Base-by-base conservation (phyloP, 169 alveolate species). In the Plasmodium sp. region DNA sequence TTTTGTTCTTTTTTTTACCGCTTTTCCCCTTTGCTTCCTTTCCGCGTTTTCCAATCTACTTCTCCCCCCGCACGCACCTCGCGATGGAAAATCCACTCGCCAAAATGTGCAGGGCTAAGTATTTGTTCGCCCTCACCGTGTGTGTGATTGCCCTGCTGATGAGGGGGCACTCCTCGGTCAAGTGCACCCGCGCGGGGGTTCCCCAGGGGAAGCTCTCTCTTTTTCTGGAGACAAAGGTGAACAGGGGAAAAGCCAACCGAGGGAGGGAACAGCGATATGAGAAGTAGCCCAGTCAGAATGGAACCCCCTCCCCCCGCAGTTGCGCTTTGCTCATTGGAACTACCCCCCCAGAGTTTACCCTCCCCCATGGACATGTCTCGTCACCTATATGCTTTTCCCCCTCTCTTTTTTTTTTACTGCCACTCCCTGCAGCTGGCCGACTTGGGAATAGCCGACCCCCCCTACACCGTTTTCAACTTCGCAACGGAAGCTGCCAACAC, bases 391-490 rank as follows among this genome's bases (percentile, higher is more conserved):
- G 10, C 72, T 10, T 9, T 9, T 1, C 16, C 74, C 2, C n/a
- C 67, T 27, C 16, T 51, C 54, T 34, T 33, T 7, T 84, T 84
- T 71, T 27, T 72, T 22, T 43, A 58, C 31, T 58, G 33, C 12
- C 33, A 58, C 4, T 72, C 41, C 36, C 16, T 54, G 1, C 54
- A 85, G 93, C 12, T 73, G 22, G 56, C 18, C 33, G 84, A 85
- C 75, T 51, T 85, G 34, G 80, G 79, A 16, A 22, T 85, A 33
- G 74, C 93, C 18, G 81, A 74, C 39, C 93, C 93, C 43, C 93
- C 93, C 41, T 85, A 85, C 62, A 85, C 85, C 10, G 93, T 85
- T 85, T 85, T 85, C 58, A 85, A 85, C 43, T 85, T 85, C 39
- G 84, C 93, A 3, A 85, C 93, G 12, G 93, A 85, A 41, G 93